Evolutionary conservation across 345 rosid species (phyloP), one percentile per base, ranked within the genome.

Genomic region (Euclidium syriacum): DNA sequence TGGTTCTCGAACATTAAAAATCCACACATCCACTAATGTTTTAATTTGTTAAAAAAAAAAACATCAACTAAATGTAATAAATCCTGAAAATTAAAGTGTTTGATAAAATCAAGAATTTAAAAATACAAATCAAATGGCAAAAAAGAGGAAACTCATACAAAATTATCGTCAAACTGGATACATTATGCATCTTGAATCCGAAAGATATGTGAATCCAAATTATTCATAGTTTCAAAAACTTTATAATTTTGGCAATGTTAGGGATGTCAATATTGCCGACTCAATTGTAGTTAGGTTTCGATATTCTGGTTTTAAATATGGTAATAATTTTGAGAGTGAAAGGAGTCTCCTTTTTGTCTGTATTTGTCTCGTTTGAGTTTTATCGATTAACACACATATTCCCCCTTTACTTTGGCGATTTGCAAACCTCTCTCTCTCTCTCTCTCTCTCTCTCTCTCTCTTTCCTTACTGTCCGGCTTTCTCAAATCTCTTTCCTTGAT

Each of bases 341-440:
- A 70, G 64, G 52, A 55, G 64, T 70, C 70, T 48, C 59, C 70
- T 63, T 71, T 70, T 71, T 71, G 74, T 62, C 58, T 70, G 30
- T 29, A 54, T 62, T 58, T 65, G 56, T 72, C 67, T 58, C 7
- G 20, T 30, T 47, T 58, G 36, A 58, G 61, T 63, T 60, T 52
- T 22, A 39, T 55, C 34, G 24, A 53, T 3, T 8, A 44, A 34
- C 51, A 48, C 69, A 40, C 23, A 27, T 55, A 30, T 67, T 51
- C 52, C 32, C 25, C 58, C 30, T 55, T 71, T 30, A 30, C 41
- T 71, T 64, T 64, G n/a, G 39, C 64, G 70, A 72, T 72, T 65
- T 65, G 62, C 62, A 64, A 3, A 41, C 27, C 17, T 29, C 39
- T 47, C 60, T 39, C 46, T 40, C 58, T 38, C 52, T 14, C 38